Evolutionary conservation across 768 basidiomycete species (phyloP).

Genomic region (Harrya chromipes): DNA sequence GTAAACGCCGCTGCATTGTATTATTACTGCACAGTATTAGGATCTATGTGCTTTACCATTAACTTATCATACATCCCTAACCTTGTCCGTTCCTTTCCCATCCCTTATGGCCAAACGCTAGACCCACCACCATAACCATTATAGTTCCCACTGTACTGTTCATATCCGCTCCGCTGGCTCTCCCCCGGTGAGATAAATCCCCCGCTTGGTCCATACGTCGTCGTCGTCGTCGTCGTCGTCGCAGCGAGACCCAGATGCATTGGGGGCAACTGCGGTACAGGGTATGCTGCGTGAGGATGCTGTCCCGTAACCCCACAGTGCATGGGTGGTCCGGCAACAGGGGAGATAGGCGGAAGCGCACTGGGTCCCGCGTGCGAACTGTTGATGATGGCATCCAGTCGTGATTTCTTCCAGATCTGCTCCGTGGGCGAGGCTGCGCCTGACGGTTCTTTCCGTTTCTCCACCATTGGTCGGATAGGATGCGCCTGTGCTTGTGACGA

Average conservation of each 20-base stretch:
- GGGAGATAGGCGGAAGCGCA: conserved; percentile 27
- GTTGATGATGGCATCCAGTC: conserved; percentile 28
- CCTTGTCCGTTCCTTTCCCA: conserved; percentile 2
- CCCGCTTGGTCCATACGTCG: conserved; percentile 20
- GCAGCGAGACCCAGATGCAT: conserved; percentile 18
- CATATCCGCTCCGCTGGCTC: conserved; percentile 21
- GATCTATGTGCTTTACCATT: conserved; percentile 14
- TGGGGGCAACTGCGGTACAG: conserved; percentile 26
- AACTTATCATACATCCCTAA: conserved; percentile 13
- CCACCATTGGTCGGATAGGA: conserved; percentile 30
- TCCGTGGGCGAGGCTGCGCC: conserved; percentile 56
- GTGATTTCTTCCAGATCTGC: conserved; percentile 72
- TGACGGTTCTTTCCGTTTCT: conserved; percentile 58
- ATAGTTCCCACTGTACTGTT: conserved; percentile 24
- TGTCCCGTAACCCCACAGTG: conserved; percentile 16
- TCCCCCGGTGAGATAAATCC: conserved; percentile 28
- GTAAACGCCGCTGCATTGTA: no score
- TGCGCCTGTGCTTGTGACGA: conserved; percentile 31
- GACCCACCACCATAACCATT: conserved; percentile 16
- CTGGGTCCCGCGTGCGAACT: conserved; percentile 9
- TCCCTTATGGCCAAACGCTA: conserved; percentile 28
- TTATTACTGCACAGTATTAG: conserved; percentile 15
- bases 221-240: background rate
- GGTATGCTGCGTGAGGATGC: conserved; percentile 16
- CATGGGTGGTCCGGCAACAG: conserved; percentile 11